These are phyloP conservation scores for Inga leiocalycina DNA, from an alignment of 306 rosid genomes.

Conservation along the genomic window DNA sequence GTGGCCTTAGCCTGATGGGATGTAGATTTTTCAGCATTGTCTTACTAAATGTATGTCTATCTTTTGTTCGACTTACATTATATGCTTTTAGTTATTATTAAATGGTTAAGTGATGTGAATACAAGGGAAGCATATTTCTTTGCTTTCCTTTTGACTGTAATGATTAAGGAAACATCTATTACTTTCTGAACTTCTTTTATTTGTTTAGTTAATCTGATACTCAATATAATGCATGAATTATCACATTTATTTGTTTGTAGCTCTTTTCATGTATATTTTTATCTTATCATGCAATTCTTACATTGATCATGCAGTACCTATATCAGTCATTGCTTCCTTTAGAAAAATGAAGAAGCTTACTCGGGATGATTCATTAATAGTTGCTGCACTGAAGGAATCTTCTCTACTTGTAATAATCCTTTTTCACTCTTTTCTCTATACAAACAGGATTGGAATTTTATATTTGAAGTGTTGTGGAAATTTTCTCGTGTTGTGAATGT, in stretches of 20 bases:
- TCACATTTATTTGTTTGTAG: neutral
- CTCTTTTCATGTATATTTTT: constrained; percentile 1
- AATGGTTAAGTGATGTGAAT: neutral
- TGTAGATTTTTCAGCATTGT: neutral
- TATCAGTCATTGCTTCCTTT: constrained; percentile 75
- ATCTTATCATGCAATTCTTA: constrained; percentile 6
- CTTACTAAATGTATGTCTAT: neutral
- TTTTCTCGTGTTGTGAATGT: constrained; percentile 20
- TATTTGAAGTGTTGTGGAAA: constrained; percentile 29
- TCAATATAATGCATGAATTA: neutral
- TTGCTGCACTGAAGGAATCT: constrained; percentile 78
- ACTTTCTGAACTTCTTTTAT: neutral
- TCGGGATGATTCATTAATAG: constrained; percentile 54
- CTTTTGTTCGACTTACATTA: constrained; percentile 19
- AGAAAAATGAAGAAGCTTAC: constrained; percentile 82
- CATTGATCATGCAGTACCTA: constrained; percentile 69
- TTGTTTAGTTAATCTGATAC: neutral
- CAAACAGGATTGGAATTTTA: constrained; percentile 30
- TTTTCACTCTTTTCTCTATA: constrained; percentile 24
- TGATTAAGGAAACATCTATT: neutral
- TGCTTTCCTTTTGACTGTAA: constrained; percentile 1
- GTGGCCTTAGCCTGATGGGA: neutral
- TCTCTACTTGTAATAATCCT: constrained; percentile 66
- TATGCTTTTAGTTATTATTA: constrained; percentile 2
- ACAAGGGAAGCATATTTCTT: neutral